Percentiles rank a stretch among this genome's conserved stretches.
Conservation (phyloP, 169 alveolate species). For the Ichthyophthirius multifiliis region DNA sequence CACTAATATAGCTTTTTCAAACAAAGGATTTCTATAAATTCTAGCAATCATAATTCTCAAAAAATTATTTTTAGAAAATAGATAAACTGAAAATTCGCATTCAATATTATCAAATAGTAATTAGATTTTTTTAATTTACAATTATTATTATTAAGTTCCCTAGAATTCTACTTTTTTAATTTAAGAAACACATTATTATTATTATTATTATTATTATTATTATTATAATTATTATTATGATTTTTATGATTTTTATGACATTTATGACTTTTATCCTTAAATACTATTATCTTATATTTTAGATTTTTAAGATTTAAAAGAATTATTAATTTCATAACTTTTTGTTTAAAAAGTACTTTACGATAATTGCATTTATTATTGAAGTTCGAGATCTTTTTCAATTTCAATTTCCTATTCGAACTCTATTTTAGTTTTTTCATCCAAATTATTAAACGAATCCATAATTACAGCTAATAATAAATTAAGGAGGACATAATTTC, state of each 20-base stretch:
- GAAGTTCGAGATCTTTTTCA: neutral
- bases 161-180: neutral
- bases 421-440: neutral
- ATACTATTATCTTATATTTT: constrained; percentile 4
- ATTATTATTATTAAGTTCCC: neutral
- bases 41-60: neutral
- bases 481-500: constrained; percentile 79
- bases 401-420: neutral
- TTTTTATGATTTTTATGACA: neutral
- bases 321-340: constrained; percentile 14
- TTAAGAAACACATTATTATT: neutral
- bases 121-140: neutral
- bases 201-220: neutral
- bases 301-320: neutral
- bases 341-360: neutral
- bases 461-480: constrained; percentile 74
- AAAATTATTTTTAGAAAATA: neutral
- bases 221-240: neutral
- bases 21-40: neutral
- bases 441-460: constrained; percentile 65
- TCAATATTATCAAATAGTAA: constrained; percentile 23
- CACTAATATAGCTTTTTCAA: neutral
- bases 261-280: too few relatives aligned
- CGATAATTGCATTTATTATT: neutral
- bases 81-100: neutral